Evolutionary conservation across 495 filamentous ascomycete genomes (phyloP).

Genomic region (Aspergillus leporis): DNA sequence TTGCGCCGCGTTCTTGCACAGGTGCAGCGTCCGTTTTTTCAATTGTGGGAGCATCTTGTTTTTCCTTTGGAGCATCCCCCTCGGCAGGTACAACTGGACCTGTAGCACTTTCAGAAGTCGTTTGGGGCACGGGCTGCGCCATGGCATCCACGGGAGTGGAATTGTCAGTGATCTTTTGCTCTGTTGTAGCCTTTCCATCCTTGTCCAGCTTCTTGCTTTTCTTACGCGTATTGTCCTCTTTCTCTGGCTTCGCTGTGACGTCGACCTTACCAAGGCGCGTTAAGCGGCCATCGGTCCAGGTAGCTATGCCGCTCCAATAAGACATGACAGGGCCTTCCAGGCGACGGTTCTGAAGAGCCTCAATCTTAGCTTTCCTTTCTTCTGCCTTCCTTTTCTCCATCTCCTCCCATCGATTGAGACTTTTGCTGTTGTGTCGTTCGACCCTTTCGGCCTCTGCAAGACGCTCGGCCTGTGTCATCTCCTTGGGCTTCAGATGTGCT

Average conservation of each 20-base stretch:
- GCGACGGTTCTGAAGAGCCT: conserved; percentile 79
- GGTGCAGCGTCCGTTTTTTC: conserved; percentile 4
- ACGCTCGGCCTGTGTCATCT: conserved; percentile 88
- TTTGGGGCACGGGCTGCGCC: conserved; percentile 11
- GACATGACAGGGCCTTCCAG: conserved; percentile 88
- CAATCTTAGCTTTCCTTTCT: conserved; percentile 75
- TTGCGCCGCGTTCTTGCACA: not conserved
- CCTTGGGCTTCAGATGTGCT: conserved; percentile 69
- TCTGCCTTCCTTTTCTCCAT: conserved; percentile 83
- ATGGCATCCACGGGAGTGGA: conserved; percentile 18
- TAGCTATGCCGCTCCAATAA: conserved; percentile 87
- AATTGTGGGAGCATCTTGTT: conserved; percentile 9
- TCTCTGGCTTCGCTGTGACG: conserved; percentile 50
- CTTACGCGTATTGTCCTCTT: conserved; percentile 33
- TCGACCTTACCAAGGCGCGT: conserved; percentile 71
- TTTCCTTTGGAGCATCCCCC: conserved; percentile 9
- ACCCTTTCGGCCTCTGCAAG: conserved; percentile 79
- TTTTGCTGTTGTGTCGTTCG: conserved; percentile 84
- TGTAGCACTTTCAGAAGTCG: conserved; percentile 2
- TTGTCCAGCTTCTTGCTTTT: conserved; percentile 41
- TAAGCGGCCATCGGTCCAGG: conserved; percentile 73
- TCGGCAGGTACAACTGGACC: conserved; percentile 10
- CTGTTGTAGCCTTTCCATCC: conserved; percentile 28
- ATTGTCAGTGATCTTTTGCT: conserved; percentile 25
- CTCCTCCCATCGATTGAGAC: conserved; percentile 91